Conservation (phyloP, 352 stramenopile genomes). For the Phytophthora multivora region DNA sequence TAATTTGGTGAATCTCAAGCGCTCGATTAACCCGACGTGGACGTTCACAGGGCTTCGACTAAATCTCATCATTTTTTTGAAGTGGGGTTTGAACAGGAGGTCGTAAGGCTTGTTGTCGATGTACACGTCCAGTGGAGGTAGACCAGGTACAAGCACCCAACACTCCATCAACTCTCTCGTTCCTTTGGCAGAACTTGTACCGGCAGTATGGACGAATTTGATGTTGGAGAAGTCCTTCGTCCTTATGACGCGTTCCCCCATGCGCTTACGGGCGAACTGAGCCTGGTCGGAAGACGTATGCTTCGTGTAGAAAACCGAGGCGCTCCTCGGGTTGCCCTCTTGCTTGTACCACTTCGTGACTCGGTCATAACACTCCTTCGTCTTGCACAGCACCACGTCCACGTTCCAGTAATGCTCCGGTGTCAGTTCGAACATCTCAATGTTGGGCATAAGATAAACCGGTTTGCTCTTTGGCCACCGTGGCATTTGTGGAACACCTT, state of each 20-base stretch:
- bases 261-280: constrained; percentile 17
- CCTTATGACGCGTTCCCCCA: constrained; percentile 19
- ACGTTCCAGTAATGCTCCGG: constrained; percentile 50
- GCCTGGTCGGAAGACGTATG: constrained; percentile 53
- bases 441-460: constrained; percentile 56
- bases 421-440: constrained; percentile 64
- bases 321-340: constrained; percentile 40
- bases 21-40: constrained; percentile 25
- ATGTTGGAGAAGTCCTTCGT: constrained; percentile 47
- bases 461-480: constrained; percentile 43
- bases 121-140: constrained; percentile 51
- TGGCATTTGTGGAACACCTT: constrained; percentile 13
- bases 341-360: constrained; percentile 53
- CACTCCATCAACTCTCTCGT: constrained; percentile 55
- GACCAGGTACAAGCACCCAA: constrained; percentile 47
- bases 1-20: constrained; percentile 44
- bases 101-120: constrained; percentile 31
- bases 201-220: constrained; percentile 58
- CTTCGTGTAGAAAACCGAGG: constrained; percentile 53
- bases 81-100: constrained; percentile 10
- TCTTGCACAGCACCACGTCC: constrained; percentile 71
- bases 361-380: constrained; percentile 42
- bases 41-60: constrained; percentile 38
- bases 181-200: constrained; percentile 53
- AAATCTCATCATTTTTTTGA: constrained; percentile 17